Evolutionary conservation across 179 eudicot genomes (phyloP), one percentile per base, ranked within the genome.

Genomic region (Drosera spatulata): DNA sequence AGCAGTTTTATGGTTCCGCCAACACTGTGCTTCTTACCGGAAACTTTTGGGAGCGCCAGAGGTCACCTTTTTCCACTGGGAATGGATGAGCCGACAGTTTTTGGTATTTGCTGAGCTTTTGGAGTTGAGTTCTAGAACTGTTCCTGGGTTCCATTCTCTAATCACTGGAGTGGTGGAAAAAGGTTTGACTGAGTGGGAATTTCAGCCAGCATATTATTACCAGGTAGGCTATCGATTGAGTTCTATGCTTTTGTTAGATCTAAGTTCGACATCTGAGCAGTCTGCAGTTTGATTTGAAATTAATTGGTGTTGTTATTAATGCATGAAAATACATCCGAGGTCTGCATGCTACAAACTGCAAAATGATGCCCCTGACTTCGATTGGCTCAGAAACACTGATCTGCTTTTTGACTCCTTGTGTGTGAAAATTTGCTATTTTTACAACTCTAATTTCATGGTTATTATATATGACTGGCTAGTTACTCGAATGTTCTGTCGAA

Each of bases 21-120:
- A 77, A 69, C 99, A 94, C 62, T 74, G 52, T 73, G 64, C 69
- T 68, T 71, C 86, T 65, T 93, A 89, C 71, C 81, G 69, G 65
- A 85, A 64, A 74, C 86, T 94, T 61, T 71, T 78, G 48, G 99
- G 99, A 67, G 78, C 77, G 10, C 76, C 88, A 47, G 94, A 94
- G 71, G 88, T 79, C 63, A 81, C 73, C 74, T 94, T 86, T 76
- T 84, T 86, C 73, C 97, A 94, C 65, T 94, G 99, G 99, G 94
- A 89, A 67, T 90, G 99, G 99, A 69, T 90, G 51, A 83, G 97
- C 79, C 78, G 95, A 65, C 99, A 94, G 63, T 94, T 79, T 77
- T 71, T 94, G 79, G 95, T 85, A 42, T 94, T 94, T 75, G 97
- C 96, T 38, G 96, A 94, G 70, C 79, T 94, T 53, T 71, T 94